Evolutionary conservation across 495 filamentous ascomycete genomes (phyloP), one percentile per base, ranked within the genome.

Genomic region (Echria macrotheca): DNA sequence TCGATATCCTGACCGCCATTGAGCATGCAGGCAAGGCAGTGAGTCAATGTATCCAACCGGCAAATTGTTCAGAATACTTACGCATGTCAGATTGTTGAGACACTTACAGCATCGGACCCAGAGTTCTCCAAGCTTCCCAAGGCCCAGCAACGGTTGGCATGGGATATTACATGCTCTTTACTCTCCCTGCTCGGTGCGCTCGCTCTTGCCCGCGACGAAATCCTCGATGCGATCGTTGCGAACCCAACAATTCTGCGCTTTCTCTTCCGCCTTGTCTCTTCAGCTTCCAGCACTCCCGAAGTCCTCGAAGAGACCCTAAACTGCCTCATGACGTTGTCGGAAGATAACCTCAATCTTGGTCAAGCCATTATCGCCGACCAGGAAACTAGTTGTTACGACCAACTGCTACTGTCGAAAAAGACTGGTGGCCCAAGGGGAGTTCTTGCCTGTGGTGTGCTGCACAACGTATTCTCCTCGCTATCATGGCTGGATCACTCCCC

Each of bases 1-100:
- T 75, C 25, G 79, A 81, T 58, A 59, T 80, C 17, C 50, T 83
- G 31, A 77, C 77, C 15, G 75, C 80, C 14, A 67, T 78, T 38
- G 66, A 72, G 38, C 69, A 73, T 61, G 75, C 73, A 35, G 63
- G 71, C 14, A 62, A 70, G 39, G 70, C 67, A 47, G 77, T 83
- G 60, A 63, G 72, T 55, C 26, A 14, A 32, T 5, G 1, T 17
- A 42, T 19, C 32, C 7, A 35, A 4, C 15, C 10, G 15, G 32
- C 3, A 14, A 3, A 9, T 21, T 7, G 5, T 26, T 35, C 6
- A 18, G 24, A 41, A 44, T 24, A 55, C 31, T 10, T 19, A 9
- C 22, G 14, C 12, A 35, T n/a, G 29, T 14, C 50, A 78, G 76
- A 61, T 77, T 25, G 56, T 67, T 6, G 63, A 70, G 14, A 72